Conservation (phyloP, 164 flowering plant species). For the Chloranthus sessilifolius region DNA sequence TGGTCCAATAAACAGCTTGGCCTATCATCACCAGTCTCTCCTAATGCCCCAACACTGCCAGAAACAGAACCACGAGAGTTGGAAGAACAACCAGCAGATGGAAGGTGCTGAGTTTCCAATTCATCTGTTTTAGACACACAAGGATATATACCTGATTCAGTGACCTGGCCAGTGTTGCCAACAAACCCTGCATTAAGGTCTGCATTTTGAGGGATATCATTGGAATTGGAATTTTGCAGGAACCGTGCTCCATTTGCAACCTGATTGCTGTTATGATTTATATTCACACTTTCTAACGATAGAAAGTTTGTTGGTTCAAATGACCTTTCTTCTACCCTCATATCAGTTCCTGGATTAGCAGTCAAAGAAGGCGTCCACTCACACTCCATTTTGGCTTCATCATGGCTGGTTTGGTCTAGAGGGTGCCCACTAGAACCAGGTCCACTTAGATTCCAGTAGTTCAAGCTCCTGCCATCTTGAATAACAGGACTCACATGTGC, state of each 20-base stretch:
- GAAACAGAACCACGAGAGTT: slow-evolving; percentile 34
- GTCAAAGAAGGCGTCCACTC: slow-evolving; percentile 41
- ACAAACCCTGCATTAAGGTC: slow-evolving; percentile 30
- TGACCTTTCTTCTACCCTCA: slow-evolving; percentile 31
- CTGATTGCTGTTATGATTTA: slow-evolving; percentile 23
- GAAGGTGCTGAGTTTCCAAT: slow-evolving; percentile 23
- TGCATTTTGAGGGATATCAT: slow-evolving; percentile 21
- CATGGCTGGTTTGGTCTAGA: slow-evolving; percentile 23
- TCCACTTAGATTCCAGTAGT: slow-evolving; percentile 46
- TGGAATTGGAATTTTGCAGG: slow-evolving; percentile 30
- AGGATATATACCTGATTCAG: slow-evolving; percentile 23
- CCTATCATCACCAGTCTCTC: slow-evolving; percentile 42
- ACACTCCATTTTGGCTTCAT: slow-evolving; percentile 42
- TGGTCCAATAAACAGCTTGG: slow-evolving; percentile 51
- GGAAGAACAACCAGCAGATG: slow-evolving; percentile 29
- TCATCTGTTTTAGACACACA: slow-evolving; percentile 26
- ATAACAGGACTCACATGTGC: slow-evolving; percentile 21
- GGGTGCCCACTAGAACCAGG: slow-evolving; percentile 37
- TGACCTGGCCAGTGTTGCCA: slow-evolving; percentile 27
- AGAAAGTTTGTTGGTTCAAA: slow-evolving; percentile 24
- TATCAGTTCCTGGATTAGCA: slow-evolving; percentile 27
- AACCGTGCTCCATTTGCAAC: slow-evolving; percentile 22
- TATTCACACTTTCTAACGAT: slow-evolving; percentile 24
- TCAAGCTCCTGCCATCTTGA: slow-evolving; percentile 31
- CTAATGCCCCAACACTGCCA: slow-evolving; percentile 31